These are phyloP conservation scores for Lecanicillium sp. DNA, from an alignment of 2,329 filamentous ascomycete genomes.

Conservation along the genomic window DNA sequence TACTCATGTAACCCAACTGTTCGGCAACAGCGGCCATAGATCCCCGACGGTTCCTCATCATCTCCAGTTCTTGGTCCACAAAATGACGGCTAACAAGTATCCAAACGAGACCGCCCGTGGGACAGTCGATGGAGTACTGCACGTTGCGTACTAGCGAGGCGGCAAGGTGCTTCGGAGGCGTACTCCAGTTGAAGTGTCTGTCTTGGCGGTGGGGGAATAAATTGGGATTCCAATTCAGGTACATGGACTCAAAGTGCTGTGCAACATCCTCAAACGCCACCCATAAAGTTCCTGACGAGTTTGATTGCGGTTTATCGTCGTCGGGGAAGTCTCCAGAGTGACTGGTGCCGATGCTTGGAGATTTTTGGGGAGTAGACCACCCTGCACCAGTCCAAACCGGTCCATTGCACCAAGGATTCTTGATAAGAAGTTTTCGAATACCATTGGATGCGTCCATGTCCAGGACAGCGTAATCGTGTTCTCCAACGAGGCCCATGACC, in stretches of 20 bases:
- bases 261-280: constrained; percentile 81
- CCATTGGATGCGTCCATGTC: constrained; percentile 61
- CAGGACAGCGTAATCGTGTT: constrained; percentile 91
- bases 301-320: not conserved
- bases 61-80: constrained; percentile 57
- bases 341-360: constrained; percentile 1
- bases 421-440: constrained; percentile 69
- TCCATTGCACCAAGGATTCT: constrained; percentile 93
- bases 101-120: constrained; percentile 63
- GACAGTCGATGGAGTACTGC: constrained; percentile 63
- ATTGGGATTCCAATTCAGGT: constrained; percentile 92
- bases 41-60: constrained; percentile 39
- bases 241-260: constrained; percentile 92
- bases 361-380: constrained; percentile 17
- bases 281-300: constrained; percentile 74
- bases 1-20: constrained; percentile 74
- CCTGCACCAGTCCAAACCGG: constrained; percentile 59
- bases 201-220: constrained; percentile 80
- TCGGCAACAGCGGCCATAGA: constrained; percentile 41
- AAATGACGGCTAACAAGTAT: constrained; percentile 84
- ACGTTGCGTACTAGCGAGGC: constrained; percentile 59
- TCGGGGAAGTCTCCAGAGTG: not conserved
- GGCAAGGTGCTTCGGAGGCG: constrained; percentile 43
- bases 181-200: constrained; percentile 81
- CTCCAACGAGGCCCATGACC: constrained; percentile 73